Percentiles rank a stretch among this genome's conserved stretches.
Conservation (phyloP, 768 basidiomycete species). For the Phaeolepiota aurea region DNA sequence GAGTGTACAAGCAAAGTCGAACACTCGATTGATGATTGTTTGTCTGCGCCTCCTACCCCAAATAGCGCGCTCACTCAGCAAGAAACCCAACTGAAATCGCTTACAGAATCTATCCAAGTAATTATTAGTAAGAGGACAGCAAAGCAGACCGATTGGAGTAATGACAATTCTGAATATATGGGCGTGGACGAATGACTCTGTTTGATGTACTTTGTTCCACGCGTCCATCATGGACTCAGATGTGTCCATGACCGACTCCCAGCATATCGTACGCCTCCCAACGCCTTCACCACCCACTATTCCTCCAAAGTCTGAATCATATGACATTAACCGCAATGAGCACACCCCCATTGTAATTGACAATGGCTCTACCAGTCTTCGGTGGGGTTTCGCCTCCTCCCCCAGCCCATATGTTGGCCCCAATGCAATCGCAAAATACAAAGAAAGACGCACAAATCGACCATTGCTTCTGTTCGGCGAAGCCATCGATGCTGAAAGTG, state of each 20-base stretch:
- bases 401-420: conserved; percentile 47
- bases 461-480: conserved; percentile 85
- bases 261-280: conserved; percentile 12
- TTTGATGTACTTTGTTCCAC: too few species aligned
- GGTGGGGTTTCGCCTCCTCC: conserved; percentile 76
- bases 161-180: too few species aligned
- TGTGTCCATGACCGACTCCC: background rate
- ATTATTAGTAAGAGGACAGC: too few species aligned
- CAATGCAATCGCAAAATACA: conserved; percentile 80
- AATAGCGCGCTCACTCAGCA: background rate
- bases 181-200: too few species aligned
- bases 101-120: too few species aligned
- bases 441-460: conserved; percentile 79
- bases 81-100: too few species aligned
- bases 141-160: too few species aligned
- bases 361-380: conserved; percentile 77
- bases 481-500: conserved; percentile 80
- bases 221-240: background rate
- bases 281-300: conserved; percentile 15
- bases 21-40: background rate
- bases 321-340: conserved; percentile 39
- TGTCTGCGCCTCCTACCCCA: background rate
- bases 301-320: conserved; percentile 29
- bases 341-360: conserved; percentile 75
- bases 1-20: background rate